A percentile compares a stretch with the other conserved stretches of the same genome.
phyloP scores from a whole-genome alignment of 176 grass and related monocot genomes.

The Echinochloa phyllopogon region DNA sequence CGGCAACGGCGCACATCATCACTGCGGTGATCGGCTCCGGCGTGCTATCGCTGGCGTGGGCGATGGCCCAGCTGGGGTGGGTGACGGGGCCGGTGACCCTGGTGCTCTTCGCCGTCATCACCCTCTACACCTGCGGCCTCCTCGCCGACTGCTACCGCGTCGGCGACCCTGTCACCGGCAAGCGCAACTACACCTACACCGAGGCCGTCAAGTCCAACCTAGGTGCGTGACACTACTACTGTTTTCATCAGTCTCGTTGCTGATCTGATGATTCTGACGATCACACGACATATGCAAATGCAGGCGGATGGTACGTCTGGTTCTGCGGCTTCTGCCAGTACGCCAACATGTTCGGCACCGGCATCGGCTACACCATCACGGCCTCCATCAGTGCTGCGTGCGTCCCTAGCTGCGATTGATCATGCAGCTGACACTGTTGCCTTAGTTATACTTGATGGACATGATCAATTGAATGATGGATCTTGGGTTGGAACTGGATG shows the following conservation, averaged over 20 bases:
- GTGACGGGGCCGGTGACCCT: conserved; percentile 53
- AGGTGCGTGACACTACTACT: not conserved
- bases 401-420: not conserved
- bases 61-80: conserved; percentile 87
- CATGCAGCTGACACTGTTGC: not conserved
- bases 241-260: not conserved
- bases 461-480: not conserved
- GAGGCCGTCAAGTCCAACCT: conserved; percentile 71
- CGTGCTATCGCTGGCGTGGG: conserved; percentile 84
- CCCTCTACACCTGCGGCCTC: conserved; percentile 80
- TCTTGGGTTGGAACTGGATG: not conserved
- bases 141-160: conserved; percentile 85
- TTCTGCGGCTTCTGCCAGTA: conserved; percentile 85
- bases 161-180: conserved; percentile 60
- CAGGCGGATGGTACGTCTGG: conserved; percentile 66
- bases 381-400: conserved; percentile 78
- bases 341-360: conserved; percentile 72
- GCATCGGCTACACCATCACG: conserved; percentile 91
- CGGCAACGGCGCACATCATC: conserved; percentile 82
- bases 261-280: not conserved
- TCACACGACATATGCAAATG: not conserved
- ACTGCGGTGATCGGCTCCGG: conserved; percentile 93
- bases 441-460: not conserved
- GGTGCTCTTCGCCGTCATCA: conserved; percentile 71
- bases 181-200: conserved; percentile 82